A percentile compares a stretch with the other conserved stretches of the same genome.
These are phyloP conservation scores for Lactarius sanguifluus DNA, from an alignment of 768 basidiomycete genomes.

Conservation along the genomic window DNA sequence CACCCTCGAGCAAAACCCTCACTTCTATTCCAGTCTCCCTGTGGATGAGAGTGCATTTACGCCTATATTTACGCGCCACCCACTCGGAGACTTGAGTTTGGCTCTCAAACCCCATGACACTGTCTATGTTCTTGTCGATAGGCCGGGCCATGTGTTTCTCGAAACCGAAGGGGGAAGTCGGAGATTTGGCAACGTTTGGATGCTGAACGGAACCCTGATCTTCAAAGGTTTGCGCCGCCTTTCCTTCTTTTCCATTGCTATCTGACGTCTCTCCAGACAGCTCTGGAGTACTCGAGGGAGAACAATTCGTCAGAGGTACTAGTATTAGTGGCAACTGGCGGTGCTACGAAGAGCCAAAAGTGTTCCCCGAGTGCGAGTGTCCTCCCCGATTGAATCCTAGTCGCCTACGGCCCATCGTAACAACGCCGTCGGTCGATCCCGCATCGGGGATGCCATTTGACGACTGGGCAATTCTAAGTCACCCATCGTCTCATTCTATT, in stretches of 20 bases:
- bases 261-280: slow-evolving; percentile 6
- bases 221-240: slow-evolving; percentile 6
- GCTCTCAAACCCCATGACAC: not conserved
- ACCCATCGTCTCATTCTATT: too few relatives aligned
- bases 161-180: not conserved
- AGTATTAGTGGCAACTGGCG: not conserved
- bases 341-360: not conserved
- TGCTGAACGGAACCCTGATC: not conserved
- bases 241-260: not conserved
- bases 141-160: slow-evolving; percentile 7
- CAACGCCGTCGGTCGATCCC: not conserved
- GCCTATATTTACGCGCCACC: not conserved
- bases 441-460: not conserved
- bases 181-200: slow-evolving; percentile 11
- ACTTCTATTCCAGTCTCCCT: slow-evolving; percentile 16
- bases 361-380: not conserved
- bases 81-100: not conserved
- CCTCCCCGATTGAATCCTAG: not conserved
- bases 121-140: slow-evolving; percentile 11
- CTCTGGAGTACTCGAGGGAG: slow-evolving; percentile 12
- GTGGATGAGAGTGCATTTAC: not conserved
- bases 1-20: slow-evolving; percentile 19
- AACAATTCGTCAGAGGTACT: not conserved
- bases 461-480: slow-evolving; percentile 2
- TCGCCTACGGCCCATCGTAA: not conserved